Evolutionary conservation across 805 yeast genomes (phyloP).

Genomic region (Candida khao-thaluensis): DNA sequence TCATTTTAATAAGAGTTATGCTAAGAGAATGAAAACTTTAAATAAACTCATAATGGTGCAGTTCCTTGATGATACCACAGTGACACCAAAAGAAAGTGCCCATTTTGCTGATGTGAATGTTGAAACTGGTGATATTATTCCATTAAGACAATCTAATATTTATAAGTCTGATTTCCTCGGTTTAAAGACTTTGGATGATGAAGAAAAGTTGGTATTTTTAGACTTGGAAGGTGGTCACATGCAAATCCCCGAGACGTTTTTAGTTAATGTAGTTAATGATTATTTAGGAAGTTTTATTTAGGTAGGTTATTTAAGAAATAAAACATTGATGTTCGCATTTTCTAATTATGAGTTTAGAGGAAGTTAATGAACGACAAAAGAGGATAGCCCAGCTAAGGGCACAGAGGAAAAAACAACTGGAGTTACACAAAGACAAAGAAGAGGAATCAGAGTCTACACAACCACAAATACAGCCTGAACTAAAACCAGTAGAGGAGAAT

Average conservation of each 20-base stretch:
- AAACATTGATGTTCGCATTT: conserved; percentile 1
- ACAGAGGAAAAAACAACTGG: conserved; percentile 7
- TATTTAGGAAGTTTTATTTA: conserved; percentile 37
- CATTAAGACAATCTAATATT: conserved; percentile 48
- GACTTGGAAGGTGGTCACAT: conserved; percentile 62
- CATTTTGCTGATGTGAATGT: conserved; percentile 59
- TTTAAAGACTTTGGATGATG: conserved; percentile 44
- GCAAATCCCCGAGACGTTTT: conserved; percentile 54
- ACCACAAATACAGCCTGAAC: background rate
- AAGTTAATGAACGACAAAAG: conserved; percentile 12
- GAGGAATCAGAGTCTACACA: no score
- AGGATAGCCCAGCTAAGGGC: conserved; percentile 15
- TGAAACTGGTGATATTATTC: conserved; percentile 39
- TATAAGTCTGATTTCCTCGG: conserved; percentile 63
- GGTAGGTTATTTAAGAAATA: background rate
- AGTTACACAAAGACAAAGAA: background rate
- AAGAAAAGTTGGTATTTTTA: conserved; percentile 47
- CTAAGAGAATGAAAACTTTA: conserved; percentile 41
- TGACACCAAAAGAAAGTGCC: conserved; percentile 72
- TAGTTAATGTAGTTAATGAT: conserved; percentile 40
- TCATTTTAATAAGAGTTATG: conserved; percentile 38
- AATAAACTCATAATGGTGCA: conserved; percentile 57
- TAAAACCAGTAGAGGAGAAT: no score
- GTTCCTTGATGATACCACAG: conserved; percentile 62
- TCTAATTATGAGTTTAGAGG: conserved; percentile 10